Percentiles rank a stretch among this genome's conserved stretches.
Conservation (phyloP, 1,284 basidiomycete genomes). For the Takashimella koratensis region DNA sequence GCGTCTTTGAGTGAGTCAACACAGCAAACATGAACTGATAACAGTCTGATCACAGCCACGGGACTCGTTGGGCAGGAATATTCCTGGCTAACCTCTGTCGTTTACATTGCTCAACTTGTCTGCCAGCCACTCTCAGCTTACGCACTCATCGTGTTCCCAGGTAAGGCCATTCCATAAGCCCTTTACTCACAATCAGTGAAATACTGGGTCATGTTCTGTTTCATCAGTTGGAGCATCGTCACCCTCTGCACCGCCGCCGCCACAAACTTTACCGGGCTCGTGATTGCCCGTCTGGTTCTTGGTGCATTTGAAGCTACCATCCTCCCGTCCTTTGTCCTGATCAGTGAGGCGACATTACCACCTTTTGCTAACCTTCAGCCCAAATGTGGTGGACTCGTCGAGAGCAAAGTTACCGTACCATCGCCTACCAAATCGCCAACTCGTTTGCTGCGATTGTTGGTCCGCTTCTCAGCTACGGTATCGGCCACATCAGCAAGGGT, state of each 20-base stretch:
- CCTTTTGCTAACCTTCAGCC: no score
- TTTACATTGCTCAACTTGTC: constrained; percentile 24
- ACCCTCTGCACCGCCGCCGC: constrained; percentile 34
- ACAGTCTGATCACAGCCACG: no score
- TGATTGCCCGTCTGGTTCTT: constrained; percentile 36
- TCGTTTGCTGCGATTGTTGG: constrained; percentile 41
- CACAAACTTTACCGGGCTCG: constrained; percentile 34
- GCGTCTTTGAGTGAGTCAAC: no score
- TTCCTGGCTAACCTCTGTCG: constrained; percentile 22
- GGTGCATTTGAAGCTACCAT: constrained; percentile 33
- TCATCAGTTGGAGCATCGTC: constrained; percentile 27
- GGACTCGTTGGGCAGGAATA: constrained; percentile 22
- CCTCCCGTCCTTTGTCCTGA: constrained; percentile 9
- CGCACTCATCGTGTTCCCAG: constrained; percentile 24
- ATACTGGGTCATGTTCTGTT: constrained; percentile 13
- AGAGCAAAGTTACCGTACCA: constrained; percentile 42
- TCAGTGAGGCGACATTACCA: no score
- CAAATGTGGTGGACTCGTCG: constrained; percentile 43
- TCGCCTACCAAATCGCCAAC: constrained; percentile 45
- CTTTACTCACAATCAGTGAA: no score
- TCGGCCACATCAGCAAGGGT: constrained; percentile 28
- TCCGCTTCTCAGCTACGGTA: constrained; percentile 40
- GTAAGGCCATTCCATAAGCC: no score
- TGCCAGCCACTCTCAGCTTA: constrained; percentile 21
- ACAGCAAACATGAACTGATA: no score